Evolutionary conservation across 1,284 basidiomycete species (phyloP), one percentile per base, ranked within the genome.

Genomic region (Polyporus tsugae): DNA sequence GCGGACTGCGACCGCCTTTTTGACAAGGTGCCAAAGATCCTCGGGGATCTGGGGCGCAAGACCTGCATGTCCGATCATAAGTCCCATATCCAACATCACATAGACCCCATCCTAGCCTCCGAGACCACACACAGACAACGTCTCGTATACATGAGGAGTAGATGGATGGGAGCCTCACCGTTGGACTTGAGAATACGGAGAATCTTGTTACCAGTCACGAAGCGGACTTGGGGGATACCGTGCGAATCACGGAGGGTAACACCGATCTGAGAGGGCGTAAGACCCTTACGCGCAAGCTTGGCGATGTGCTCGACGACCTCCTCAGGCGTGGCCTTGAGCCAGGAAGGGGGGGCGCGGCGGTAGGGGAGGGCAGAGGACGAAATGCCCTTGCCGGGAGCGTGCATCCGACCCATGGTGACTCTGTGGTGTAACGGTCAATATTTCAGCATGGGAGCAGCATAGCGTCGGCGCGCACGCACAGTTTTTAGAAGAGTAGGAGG

Each of bases 141-240:
- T 15, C 55, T n/a, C 25, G 19, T n/a, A 19, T n/a, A 17, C 15
- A 15, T 9, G 13, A 33, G 25, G 25, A 4, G 11, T 3, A 2
- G 6, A 36, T 65, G 38, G 35, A 41, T 29, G 38, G 41, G 60
- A 67, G 6, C 82, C 90, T 83, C 81, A 95, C 96, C 95, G 80
- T 96, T 90, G 75, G 93, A 91, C 88, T 98, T 99, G 83, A 99
- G 89, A 86, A 99, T 96, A 88, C 97, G 92, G 78, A 99, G 92
- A 80, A 99, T 97, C 91, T 99, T 99, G 94, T 98, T 98, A 81
- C 97, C 97, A 71, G 97, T 99, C 80, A 99, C 94, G 84, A 95
- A 96, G 79, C 96, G 96, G 83, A 99, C 97, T 82, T 94, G 94
- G 81, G 97, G 96, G 78, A 99, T 93, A 79, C 97, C 97, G 83